These are phyloP conservation scores for Physaria fendleri DNA, from an alignment of 345 rosid genomes.

Conservation along the genomic window DNA sequence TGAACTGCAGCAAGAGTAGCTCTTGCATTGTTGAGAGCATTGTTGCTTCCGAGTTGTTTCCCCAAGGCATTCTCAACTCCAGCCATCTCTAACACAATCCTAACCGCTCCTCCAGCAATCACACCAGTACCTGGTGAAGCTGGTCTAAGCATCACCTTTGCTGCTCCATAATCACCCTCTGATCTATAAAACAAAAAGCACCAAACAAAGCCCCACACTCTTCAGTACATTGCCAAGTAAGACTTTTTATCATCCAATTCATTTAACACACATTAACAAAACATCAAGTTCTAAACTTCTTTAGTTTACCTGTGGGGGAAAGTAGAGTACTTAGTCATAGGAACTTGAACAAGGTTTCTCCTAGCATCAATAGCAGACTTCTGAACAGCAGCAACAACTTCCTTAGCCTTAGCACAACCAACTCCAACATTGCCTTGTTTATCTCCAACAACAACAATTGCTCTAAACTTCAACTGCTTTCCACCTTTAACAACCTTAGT, in stretches of 20 bases:
- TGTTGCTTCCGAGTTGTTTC: slow-evolving; percentile 72
- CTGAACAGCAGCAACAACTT: slow-evolving; percentile 69
- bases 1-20: slow-evolving; percentile 77
- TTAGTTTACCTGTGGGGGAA: slow-evolving; percentile 66
- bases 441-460: slow-evolving; percentile 77
- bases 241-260: not conserved
- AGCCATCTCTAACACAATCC: slow-evolving; percentile 88
- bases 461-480: slow-evolving; percentile 72
- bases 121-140: slow-evolving; percentile 93
- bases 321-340: slow-evolving; percentile 83
- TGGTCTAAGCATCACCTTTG: slow-evolving; percentile 92
- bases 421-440: slow-evolving; percentile 81
- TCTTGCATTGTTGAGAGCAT: slow-evolving; percentile 87
- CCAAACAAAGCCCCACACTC: not conserved
- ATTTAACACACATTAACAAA: not conserved
- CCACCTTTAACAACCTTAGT: slow-evolving; percentile 96
- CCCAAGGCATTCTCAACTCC: slow-evolving; percentile 85
- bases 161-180: slow-evolving; percentile 82
- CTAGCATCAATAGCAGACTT: slow-evolving; percentile 76
- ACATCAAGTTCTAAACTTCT: not conserved
- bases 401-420: slow-evolving; percentile 85
- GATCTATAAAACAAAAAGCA: slow-evolving; percentile 40
- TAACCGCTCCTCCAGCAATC: slow-evolving; percentile 89
- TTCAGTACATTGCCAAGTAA: not conserved
- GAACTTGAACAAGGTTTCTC: slow-evolving; percentile 64